phyloP scores from a whole-genome alignment of 2,329 filamentous ascomycete genomes.

The Fusarium dimerum region DNA sequence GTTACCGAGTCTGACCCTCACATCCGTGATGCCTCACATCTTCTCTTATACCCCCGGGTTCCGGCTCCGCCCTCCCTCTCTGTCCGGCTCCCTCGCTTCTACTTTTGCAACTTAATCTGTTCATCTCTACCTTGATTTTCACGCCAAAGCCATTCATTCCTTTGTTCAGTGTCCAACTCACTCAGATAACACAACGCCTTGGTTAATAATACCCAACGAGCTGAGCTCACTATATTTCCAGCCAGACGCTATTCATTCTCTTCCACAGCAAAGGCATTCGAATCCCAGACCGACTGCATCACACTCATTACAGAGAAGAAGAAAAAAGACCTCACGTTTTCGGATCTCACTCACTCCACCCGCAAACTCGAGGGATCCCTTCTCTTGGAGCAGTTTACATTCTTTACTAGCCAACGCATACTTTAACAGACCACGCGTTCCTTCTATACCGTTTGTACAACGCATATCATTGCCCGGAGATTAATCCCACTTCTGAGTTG shows the following conservation, averaged over 20 bases:
- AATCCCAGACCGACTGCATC: conserved; percentile 25
- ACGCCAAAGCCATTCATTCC: conserved; percentile 28
- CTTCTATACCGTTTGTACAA: conserved; percentile 25
- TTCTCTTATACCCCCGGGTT: conserved; percentile 35
- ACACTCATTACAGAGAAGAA: conserved; percentile 19
- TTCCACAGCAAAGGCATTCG: conserved; percentile 8
- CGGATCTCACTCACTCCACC: conserved; percentile 10
- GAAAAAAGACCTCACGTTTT: conserved; percentile 10
- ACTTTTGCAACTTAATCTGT: conserved; percentile 26
- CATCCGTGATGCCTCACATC: conserved; percentile 34
- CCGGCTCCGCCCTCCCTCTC: conserved; percentile 26
- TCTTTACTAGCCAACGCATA: conserved; percentile 22
- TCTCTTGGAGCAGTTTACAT: conserved; percentile 19
- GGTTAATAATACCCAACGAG: conserved; percentile 25
- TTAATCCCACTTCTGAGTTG: conserved; percentile 32
- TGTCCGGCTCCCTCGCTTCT: conserved; percentile 24
- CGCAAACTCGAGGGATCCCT: conserved; percentile 18
- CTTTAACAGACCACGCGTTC: conserved; percentile 21
- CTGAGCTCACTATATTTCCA: conserved; percentile 15
- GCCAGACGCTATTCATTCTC: conserved; percentile 17
- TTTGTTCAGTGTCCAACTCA: conserved; percentile 22
- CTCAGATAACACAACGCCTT: conserved; percentile 19
- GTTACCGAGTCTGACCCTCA: conserved; percentile 25
- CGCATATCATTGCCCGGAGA: conserved; percentile 31
- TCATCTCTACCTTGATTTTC: conserved; percentile 22